These are phyloP conservation scores for Vicia faba DNA, from an alignment of 306 rosid species.

Conservation along the genomic window DNA sequence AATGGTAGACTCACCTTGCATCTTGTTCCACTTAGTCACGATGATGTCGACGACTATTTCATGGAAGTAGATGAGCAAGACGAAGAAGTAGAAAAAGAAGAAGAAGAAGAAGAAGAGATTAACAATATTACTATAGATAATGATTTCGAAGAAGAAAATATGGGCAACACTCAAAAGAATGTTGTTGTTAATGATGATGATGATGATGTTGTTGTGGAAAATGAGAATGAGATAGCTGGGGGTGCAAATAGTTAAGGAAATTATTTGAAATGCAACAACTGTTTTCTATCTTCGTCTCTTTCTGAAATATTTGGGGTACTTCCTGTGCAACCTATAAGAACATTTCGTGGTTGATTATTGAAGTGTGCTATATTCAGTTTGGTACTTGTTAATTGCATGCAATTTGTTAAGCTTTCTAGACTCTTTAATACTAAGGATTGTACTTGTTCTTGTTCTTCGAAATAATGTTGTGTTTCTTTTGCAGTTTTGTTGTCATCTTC, in stretches of 20 bases:
- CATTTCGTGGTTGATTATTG: slow-evolving; percentile 40
- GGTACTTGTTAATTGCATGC: neutral
- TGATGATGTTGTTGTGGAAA: neutral
- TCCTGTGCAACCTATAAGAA: slow-evolving; percentile 49
- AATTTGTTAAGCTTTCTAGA: neutral
- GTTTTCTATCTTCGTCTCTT: slow-evolving; percentile 24
- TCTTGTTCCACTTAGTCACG: slow-evolving; percentile 49
- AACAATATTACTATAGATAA: neutral
- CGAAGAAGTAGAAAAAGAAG: neutral
- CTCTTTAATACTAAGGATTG: neutral
- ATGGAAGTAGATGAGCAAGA: neutral
- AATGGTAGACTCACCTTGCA: slow-evolving; percentile 76
- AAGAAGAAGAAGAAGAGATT: neutral
- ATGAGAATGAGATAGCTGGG: neutral
- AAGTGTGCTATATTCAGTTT: neutral
- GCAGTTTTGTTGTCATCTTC: no score
- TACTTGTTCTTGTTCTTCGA: neutral
- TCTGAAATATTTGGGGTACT: slow-evolving; percentile 43
- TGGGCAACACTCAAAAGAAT: neutral
- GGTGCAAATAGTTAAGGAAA: slow-evolving; percentile 12
- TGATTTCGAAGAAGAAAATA: slow-evolving; percentile 1
- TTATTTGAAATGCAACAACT: slow-evolving; percentile 31
- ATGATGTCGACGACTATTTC: neutral
- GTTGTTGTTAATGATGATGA: neutral
- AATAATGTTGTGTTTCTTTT: neutral